Percentiles rank a stretch among this genome's conserved stretches.
Conservation (phyloP, 2,329 filamentous ascomycete species). For the Eutypa lata region DNA sequence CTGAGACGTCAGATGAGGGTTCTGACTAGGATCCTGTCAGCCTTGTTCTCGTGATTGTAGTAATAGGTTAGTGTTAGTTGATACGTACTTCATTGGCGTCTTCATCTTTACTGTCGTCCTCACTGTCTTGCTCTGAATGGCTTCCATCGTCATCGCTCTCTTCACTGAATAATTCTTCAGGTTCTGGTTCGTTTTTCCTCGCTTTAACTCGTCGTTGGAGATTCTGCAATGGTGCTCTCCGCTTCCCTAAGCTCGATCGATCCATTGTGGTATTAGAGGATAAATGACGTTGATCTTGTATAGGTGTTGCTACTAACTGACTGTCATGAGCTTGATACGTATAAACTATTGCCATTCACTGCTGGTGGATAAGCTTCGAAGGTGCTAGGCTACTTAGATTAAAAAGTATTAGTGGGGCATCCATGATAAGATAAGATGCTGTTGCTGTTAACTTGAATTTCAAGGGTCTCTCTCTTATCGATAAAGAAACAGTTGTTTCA, state of each 20-base stretch:
- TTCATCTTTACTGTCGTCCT: slow-evolving; percentile 27
- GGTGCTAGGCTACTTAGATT: too few relatives aligned
- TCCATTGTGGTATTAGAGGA: slow-evolving; percentile 15
- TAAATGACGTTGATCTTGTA: neutral
- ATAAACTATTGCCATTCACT: too few relatives aligned
- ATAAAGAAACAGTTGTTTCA: neutral
- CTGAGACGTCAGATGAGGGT: slow-evolving; percentile 19
- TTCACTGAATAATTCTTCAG: slow-evolving; percentile 32
- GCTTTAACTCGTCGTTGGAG: slow-evolving; percentile 43
- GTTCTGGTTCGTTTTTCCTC: slow-evolving; percentile 40
- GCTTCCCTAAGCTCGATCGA: slow-evolving; percentile 29
- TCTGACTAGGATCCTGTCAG: slow-evolving; percentile 17
- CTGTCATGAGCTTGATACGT: too few relatives aligned
- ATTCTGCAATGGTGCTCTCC: slow-evolving; percentile 35
- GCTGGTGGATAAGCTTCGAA: too few relatives aligned
- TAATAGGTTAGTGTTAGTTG: neutral
- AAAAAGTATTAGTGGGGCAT: neutral
- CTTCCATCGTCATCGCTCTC: slow-evolving; percentile 28
- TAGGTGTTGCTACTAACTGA: too few relatives aligned
- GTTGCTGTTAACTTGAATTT: too few relatives aligned
- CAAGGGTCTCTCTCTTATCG: neutral
- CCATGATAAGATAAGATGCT: neutral
- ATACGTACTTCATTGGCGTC: slow-evolving; percentile 24
- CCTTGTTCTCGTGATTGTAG: neutral
- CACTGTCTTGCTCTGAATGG: slow-evolving; percentile 25